Conservation (phyloP, 352 stramenopile species). For the Pythium brassicae region DNA sequence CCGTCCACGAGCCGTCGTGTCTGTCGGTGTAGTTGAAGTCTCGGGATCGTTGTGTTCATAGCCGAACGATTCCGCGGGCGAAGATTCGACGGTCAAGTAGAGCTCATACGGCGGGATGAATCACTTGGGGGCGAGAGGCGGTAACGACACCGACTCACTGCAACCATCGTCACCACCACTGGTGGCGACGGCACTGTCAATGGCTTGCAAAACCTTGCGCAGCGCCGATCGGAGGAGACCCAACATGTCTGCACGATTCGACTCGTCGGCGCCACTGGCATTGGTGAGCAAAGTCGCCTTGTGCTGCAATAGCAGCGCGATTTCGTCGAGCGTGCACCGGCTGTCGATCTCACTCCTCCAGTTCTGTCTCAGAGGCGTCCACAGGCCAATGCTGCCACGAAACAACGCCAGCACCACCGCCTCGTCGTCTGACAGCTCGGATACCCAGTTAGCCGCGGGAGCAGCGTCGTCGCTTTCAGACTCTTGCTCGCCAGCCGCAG, state of each 20-base stretch:
- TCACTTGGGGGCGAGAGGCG: background rate
- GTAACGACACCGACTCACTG: too few relatives aligned
- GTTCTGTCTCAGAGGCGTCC: background rate
- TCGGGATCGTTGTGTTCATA: background rate
- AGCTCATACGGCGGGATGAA: conserved; percentile 4
- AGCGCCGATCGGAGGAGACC: background rate
- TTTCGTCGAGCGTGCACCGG: background rate
- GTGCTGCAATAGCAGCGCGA: background rate
- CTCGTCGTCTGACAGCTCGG: background rate
- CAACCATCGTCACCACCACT: too few relatives aligned
- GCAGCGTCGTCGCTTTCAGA: too few relatives aligned
- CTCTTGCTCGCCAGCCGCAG: background rate
- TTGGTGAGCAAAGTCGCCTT: background rate
- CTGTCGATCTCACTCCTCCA: background rate
- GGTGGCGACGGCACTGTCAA: background rate
- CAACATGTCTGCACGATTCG: background rate
- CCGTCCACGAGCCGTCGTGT: background rate
- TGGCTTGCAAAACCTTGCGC: background rate
- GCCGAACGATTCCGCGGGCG: background rate
- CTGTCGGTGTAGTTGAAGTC: background rate
- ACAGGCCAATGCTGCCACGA: background rate
- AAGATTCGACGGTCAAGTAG: background rate
- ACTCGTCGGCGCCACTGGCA: background rate
- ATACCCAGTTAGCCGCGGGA: background rate
- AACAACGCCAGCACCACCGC: background rate